Base-by-base conservation (phyloP, 2,329 filamentous ascomycete species). In the Fusarium sp. region DNA sequence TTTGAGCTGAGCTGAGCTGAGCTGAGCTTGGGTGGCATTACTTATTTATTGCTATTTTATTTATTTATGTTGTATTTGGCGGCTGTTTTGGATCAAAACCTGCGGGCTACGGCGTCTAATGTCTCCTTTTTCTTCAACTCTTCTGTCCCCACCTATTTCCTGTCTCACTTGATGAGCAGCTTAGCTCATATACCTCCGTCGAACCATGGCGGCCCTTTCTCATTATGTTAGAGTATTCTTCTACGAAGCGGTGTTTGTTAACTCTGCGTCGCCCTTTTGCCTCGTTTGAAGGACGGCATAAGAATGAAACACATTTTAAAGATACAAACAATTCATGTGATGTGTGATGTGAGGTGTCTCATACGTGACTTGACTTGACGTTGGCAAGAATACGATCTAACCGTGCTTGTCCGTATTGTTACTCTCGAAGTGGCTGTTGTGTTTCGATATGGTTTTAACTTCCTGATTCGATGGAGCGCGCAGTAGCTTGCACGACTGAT, bases 21-120 rank as follows among this genome's bases (percentile, higher is more conserved):
- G 32, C 41, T 30, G 52, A 59, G 32, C 41, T 67, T 68, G 43
- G 43, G 40, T 51, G 30, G 25, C 35, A 50, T 41, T 54, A 32
- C 43, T 61, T 62, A 62, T 63, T 52, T 67, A 48, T 50, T 60
- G 53, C 57, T 53, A 61, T 65, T 69, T 66, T 56, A 62, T 65
- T 66, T 68, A 54, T 70, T 55, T 67, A 59, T 62, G 47, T 70
- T 65, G 62, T 61, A 54, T 66, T 67, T 54, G 73, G 68, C 72
- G 72, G 73, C 65, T 67, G 71, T 68, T 62, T 76, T 76, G 73
- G 70, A 73, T 75, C 65, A 75, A 76, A 76, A 75, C 69, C 65
- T 73, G 64, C 62, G 75, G 75, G 75, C 50, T 67, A 61, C 43
- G 75, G 75, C 75, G 75, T 77, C 75, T 65, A 70, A 65, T 74